Base-by-base conservation (phyloP, 2,329 filamentous ascomycete species). In the Oidium heveae region DNA sequence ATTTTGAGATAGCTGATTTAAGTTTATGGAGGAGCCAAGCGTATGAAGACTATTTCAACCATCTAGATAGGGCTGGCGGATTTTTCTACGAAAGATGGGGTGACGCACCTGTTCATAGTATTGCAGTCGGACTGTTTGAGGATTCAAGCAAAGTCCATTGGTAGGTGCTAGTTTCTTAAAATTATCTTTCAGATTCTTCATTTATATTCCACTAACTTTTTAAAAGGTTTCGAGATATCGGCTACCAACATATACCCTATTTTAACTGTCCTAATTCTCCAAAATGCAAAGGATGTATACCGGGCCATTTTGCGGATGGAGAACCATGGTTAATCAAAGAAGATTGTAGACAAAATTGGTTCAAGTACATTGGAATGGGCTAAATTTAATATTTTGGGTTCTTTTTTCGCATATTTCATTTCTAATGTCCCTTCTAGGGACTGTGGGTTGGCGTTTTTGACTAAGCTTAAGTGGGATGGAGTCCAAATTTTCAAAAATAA, bases 41-140 rank as follows among this genome's bases (percentile, higher is more conserved):
- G 49, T 98, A 98, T 65, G 84, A 94, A 65, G 87, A 93, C 59
- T 98, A 95, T 68, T 98, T 98, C 66, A 80, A 94, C 64, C 87
- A 96, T 67, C 75, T 98, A 36, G 91, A 98, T 68, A 79, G 84
- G 20, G 86, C 88, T 0, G 91, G 91, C 39, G 91, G 91, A 24
- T 98, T 98, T 76, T 98, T 94, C 68, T 98, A 98, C 66, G 91
- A 98, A 71, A 75, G 91, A 61, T 98, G 91, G 91, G 91, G 91
- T 10, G 91, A 98, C 72, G 91, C 91, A 1, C 91, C 91, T 0
- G 91, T 98, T 6, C 91, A 98, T 68, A 93, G 86, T 60, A 87
- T 98, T 63, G 91, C 86, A 0, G 69, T 98, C 44, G 91, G 86
- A 33, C 68, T 98, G 28, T 95, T 98, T 65, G 89, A 93, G 63